These are phyloP conservation scores for Knoxdaviesia capensis DNA, from an alignment of 2,329 filamentous ascomycete genomes.

Conservation along the genomic window DNA sequence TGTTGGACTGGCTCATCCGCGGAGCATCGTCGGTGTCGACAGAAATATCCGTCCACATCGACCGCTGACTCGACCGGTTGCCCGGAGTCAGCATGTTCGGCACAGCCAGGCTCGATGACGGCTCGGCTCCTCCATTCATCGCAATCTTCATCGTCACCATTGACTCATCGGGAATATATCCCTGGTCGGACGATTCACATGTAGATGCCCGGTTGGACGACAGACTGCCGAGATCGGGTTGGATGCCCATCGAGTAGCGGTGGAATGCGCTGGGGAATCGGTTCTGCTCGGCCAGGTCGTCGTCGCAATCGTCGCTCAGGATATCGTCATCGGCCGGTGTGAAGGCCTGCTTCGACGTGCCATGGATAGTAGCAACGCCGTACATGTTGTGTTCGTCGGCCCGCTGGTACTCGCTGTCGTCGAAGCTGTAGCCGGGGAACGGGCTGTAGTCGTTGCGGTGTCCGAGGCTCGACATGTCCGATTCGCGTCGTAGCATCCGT, in stretches of 20 bases:
- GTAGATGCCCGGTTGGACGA: conserved; percentile 18
- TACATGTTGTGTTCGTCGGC: conserved; percentile 14
- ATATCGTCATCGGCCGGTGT: too few species aligned
- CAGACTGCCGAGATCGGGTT: conserved; percentile 2
- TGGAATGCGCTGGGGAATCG: not conserved
- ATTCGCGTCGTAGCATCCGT: conserved; percentile 26
- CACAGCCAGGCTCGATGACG: conserved; percentile 24
- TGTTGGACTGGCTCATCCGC: conserved; percentile 11
- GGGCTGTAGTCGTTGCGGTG: not conserved
- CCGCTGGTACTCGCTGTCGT: conserved; percentile 19
- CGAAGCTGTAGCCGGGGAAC: conserved; percentile 7
- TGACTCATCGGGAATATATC: conserved; percentile 9
- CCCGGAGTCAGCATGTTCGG: conserved; percentile 21
- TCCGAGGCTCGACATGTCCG: conserved; percentile 9
- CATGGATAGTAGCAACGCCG: conserved; percentile 11
- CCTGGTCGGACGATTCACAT: conserved; percentile 18
- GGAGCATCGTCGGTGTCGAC: conserved; percentile 33
- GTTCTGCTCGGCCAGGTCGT: too few species aligned
- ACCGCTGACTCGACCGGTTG: conserved; percentile 32
- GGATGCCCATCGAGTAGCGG: not conserved
- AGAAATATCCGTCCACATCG: conserved; percentile 40
- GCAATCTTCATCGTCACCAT: not conserved
- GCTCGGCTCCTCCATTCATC: conserved; percentile 12
- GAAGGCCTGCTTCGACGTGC: too few species aligned
- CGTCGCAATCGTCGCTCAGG: too few species aligned